These are phyloP conservation scores for Gastrodia elata DNA, from an alignment of 106 monocot species.

Conservation along the genomic window DNA sequence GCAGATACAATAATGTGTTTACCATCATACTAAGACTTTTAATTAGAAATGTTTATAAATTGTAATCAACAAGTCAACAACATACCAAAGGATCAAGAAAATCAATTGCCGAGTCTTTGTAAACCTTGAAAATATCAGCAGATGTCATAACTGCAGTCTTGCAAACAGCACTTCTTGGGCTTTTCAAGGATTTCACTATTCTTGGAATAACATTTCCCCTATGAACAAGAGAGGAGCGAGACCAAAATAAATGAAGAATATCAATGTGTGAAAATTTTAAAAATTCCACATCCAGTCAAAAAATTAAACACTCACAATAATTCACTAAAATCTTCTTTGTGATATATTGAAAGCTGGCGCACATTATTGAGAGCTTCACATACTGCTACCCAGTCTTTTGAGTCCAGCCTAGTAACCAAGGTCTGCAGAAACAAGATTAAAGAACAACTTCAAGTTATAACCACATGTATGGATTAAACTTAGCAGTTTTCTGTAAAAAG, in stretches of 20 bases:
- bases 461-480: background rate
- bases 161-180: slow-evolving; percentile 94
- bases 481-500: background rate
- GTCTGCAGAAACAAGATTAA: slow-evolving; percentile 33
- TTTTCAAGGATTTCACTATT: slow-evolving; percentile 81
- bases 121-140: slow-evolving; percentile 77
- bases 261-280: background rate
- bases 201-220: slow-evolving; percentile 61
- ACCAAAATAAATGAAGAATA: background rate
- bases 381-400: slow-evolving; percentile 78
- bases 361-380: slow-evolving; percentile 98
- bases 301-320: slow-evolving; percentile 49
- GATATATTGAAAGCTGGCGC: slow-evolving; percentile 72
- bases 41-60: background rate
- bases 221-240: background rate
- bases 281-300: slow-evolving; percentile 1
- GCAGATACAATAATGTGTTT: background rate
- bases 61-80: background rate
- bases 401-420: slow-evolving; percentile 60
- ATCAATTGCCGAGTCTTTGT: slow-evolving; percentile 63
- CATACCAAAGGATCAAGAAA: slow-evolving; percentile 74
- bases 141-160: slow-evolving; percentile 96
- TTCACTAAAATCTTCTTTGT: slow-evolving; percentile 72
- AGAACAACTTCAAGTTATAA: background rate
- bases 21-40: background rate